Conservation (phyloP, 495 filamentous ascomycete species). For the Patellaria atrata region DNA sequence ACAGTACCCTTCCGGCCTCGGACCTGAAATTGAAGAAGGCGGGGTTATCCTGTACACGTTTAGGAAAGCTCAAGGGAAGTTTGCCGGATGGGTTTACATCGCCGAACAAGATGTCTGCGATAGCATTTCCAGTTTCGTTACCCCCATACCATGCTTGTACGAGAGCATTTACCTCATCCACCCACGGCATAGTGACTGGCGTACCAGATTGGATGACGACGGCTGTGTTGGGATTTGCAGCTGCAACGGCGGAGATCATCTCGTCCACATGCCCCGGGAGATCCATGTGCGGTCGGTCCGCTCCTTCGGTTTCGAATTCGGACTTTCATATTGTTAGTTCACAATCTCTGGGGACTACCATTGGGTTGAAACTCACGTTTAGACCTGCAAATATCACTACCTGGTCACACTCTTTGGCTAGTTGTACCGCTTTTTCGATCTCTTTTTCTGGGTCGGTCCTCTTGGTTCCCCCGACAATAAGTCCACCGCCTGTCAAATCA, state of each 20-base stretch:
- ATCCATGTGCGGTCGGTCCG: conserved; percentile 64
- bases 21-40: conserved; percentile 61
- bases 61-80: conserved; percentile 50
- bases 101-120: conserved; percentile 52
- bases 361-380: conserved; percentile 28
- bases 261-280: conserved; percentile 59
- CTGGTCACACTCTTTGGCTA: conserved; percentile 50
- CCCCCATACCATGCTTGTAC: conserved; percentile 45
- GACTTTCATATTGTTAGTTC: conserved; percentile 9
- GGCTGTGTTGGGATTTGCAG: conserved; percentile 56
- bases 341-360: background rate
- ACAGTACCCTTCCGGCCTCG: conserved; percentile 57
- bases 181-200: conserved; percentile 74
- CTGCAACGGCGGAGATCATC: conserved; percentile 50
- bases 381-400: conserved; percentile 69
- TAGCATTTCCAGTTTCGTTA: conserved; percentile 32
- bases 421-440: conserved; percentile 43
- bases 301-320: conserved; percentile 79
- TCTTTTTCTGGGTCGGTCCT: conserved; percentile 49
- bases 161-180: conserved; percentile 41
- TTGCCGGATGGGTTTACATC: conserved; percentile 52
- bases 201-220: conserved; percentile 73
- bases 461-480: conserved; percentile 58
- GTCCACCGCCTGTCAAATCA: conserved; percentile 43
- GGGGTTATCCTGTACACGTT: conserved; percentile 50